These are phyloP conservation scores for Wickerhamomyces hampshirensis DNA, from an alignment of 805 yeast species.

Conservation along the genomic window DNA sequence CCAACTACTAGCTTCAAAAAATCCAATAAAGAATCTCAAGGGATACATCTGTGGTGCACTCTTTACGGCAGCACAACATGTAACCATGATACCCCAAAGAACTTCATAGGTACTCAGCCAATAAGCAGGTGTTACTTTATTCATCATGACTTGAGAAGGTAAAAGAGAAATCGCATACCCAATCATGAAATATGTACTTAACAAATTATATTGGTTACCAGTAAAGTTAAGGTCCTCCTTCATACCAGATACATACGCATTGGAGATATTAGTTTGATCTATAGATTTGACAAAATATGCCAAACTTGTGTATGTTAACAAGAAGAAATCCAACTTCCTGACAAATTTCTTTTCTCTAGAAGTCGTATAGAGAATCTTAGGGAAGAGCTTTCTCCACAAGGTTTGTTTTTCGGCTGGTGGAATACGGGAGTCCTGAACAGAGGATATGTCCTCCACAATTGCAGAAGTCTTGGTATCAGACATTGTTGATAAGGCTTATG, in stretches of 20 bases:
- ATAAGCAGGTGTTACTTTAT: constrained; percentile 47
- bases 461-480: too few relatives aligned
- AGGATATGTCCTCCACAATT: too few relatives aligned
- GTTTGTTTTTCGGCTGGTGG: too few relatives aligned
- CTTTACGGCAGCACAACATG: constrained; percentile 42
- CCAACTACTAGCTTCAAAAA: constrained; percentile 59
- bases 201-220: constrained; percentile 46
- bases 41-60: constrained; percentile 38
- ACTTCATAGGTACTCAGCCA: constrained; percentile 51
- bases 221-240: constrained; percentile 29
- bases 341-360: constrained; percentile 11
- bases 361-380: not conserved
- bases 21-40: constrained; percentile 61
- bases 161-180: constrained; percentile 61
- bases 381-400: constrained; percentile 5
- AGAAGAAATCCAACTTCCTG: constrained; percentile 9
- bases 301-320: constrained; percentile 7
- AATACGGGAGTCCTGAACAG: too few relatives aligned
- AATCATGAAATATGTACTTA: constrained; percentile 54
- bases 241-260: constrained; percentile 67
- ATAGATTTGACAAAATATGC: constrained; percentile 57
- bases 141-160: constrained; percentile 60
- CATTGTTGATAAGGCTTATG: too few relatives aligned
- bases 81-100: constrained; percentile 65
- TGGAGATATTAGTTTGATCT: constrained; percentile 55